These are phyloP conservation scores for Pleoardoris graminearum DNA, from an alignment of 2,329 filamentous ascomycete species.

Conservation along the genomic window DNA sequence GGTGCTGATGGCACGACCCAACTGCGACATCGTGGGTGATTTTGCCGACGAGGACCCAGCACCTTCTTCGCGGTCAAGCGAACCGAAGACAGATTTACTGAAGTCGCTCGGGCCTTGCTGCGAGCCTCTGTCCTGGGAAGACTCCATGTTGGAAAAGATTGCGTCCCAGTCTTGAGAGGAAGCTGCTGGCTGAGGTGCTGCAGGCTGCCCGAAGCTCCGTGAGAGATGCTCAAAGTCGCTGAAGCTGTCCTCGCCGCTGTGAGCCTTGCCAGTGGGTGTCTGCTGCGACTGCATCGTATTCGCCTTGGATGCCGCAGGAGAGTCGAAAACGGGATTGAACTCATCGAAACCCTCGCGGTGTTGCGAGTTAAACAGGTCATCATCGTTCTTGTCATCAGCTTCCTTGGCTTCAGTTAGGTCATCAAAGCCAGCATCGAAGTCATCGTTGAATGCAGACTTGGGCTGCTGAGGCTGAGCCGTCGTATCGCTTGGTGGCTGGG, in stretches of 20 bases:
- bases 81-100: slow-evolving; percentile 44
- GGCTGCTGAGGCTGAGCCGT: slow-evolving; percentile 38
- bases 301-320: slow-evolving; percentile 55
- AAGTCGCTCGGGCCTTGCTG: slow-evolving; percentile 41
- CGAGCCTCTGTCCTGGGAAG: slow-evolving; percentile 43
- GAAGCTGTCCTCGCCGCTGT: slow-evolving; percentile 51
- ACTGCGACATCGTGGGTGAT: slow-evolving; percentile 44
- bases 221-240: slow-evolving; percentile 53
- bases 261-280: slow-evolving; percentile 45
- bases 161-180: slow-evolving; percentile 85
- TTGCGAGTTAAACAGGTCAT: slow-evolving; percentile 71
- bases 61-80: slow-evolving; percentile 37
- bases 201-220: slow-evolving; percentile 46
- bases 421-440: slow-evolving; percentile 79
- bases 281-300: slow-evolving; percentile 52
- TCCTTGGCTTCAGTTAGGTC: slow-evolving; percentile 84
- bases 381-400: slow-evolving; percentile 66
- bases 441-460: slow-evolving; percentile 66
- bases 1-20: slow-evolving; percentile 71
- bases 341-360: slow-evolving; percentile 70
- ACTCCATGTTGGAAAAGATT: slow-evolving; percentile 82
- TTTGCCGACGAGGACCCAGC: slow-evolving; percentile 32
- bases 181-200: slow-evolving; percentile 46
- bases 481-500: slow-evolving; percentile 40
- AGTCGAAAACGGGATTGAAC: slow-evolving; percentile 82